Evolutionary conservation across 352 stramenopile species (phyloP).

Genomic region (Globisporangium cylindrosporum): DNA sequence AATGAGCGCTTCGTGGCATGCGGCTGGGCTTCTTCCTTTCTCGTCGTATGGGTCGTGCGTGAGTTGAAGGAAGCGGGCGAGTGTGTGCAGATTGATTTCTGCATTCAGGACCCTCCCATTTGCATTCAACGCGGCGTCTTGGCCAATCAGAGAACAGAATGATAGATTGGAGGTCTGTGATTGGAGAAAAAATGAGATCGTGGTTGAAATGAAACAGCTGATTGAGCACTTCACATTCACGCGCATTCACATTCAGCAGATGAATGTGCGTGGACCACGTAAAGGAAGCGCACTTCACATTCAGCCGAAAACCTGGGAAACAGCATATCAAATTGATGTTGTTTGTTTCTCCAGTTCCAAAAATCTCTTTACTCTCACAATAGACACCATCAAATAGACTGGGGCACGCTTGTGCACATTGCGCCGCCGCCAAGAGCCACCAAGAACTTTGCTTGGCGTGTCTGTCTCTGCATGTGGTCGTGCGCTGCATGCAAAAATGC

Average conservation of each 20-base stretch:
- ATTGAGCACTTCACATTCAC: conserved; percentile 7
- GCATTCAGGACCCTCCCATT: background rate
- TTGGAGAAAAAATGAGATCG: background rate
- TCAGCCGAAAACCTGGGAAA: background rate
- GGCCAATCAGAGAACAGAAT: background rate
- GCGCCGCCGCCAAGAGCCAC: too few relatives aligned
- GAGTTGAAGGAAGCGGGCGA: conserved; percentile 2
- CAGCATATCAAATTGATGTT: background rate
- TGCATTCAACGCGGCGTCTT: conserved; percentile 1
- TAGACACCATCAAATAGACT: background rate
- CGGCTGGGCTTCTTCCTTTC: background rate
- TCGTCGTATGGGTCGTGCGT: background rate
- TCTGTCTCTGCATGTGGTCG: background rate
- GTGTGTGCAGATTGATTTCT: background rate
- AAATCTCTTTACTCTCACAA: background rate
- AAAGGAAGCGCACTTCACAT: background rate
- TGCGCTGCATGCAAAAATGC: background rate
- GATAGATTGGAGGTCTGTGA: background rate
- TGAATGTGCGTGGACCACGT: background rate
- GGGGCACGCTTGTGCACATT: background rate
- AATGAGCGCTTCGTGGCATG: conserved; percentile 12
- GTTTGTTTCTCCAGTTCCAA: too few relatives aligned
- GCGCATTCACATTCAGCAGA: background rate
- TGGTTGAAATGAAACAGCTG: background rate
- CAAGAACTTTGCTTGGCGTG: background rate